Conservation (phyloP, 140 eudicot species). For the Erigeron philadelphicus region DNA sequence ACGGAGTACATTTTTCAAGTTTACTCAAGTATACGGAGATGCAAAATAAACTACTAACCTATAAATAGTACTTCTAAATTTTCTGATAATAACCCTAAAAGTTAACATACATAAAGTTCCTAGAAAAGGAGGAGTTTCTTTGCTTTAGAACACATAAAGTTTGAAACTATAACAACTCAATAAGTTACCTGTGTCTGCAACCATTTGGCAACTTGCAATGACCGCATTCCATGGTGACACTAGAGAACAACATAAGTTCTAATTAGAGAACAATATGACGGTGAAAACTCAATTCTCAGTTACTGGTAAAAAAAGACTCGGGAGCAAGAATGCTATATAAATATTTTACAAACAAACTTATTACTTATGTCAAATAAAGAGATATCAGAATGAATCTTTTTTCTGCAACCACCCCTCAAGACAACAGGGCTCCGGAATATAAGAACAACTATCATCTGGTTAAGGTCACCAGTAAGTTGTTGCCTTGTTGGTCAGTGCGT, state of each 20-base stretch:
- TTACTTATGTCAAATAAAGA: neutral
- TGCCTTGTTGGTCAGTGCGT: neutral
- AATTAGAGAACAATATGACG: slow-evolving; percentile 7
- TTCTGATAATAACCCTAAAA: too few relatives aligned
- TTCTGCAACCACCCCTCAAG: neutral
- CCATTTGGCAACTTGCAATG: slow-evolving; percentile 98
- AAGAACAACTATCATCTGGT: neutral
- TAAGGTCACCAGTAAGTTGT: neutral
- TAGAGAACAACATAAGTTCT: slow-evolving; percentile 29
- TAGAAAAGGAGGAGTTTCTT: neutral
- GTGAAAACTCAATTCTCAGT: neutral
- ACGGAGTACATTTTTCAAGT: too few relatives aligned
- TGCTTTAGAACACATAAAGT: neutral
- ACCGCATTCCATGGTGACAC: slow-evolving; percentile 98
- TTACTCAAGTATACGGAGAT: too few relatives aligned
- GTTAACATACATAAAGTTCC: too few relatives aligned
- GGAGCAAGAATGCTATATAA: neutral
- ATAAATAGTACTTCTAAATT: too few relatives aligned
- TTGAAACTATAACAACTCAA: neutral
- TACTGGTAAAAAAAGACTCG: neutral
- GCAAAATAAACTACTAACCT: too few relatives aligned
- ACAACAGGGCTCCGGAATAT: neutral
- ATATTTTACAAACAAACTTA: neutral
- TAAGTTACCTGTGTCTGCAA: slow-evolving; percentile 87
- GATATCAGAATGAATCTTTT: neutral